Evolutionary conservation across 768 basidiomycete species (phyloP).

Genomic region (Suillus occidentalis): DNA sequence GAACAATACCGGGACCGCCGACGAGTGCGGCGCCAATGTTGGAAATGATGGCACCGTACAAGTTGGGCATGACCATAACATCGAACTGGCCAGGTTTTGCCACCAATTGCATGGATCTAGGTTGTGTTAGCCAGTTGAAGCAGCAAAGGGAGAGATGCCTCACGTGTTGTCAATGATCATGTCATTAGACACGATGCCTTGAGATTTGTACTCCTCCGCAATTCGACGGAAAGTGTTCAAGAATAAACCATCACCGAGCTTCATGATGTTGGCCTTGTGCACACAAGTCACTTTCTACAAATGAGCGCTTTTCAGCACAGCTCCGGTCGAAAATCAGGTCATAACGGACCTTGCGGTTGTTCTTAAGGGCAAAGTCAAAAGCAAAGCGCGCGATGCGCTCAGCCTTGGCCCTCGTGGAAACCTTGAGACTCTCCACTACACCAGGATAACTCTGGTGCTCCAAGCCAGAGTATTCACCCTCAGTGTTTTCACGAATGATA

Average conservation of each 20-base stretch:
- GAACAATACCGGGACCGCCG: constrained; percentile 96
- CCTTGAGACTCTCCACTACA: constrained; percentile 97
- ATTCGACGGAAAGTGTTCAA: constrained; percentile 96
- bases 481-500: constrained; percentile 99
- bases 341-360: constrained; percentile 82
- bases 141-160: constrained; percentile 20
- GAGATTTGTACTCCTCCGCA: constrained; percentile 93
- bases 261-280: constrained; percentile 99
- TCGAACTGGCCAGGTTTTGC: constrained; percentile 96
- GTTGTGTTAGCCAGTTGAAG: not conserved
- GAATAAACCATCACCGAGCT: constrained; percentile 98
- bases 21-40: constrained; percentile 99
- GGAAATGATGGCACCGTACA: constrained; percentile 96
- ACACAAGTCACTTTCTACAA: constrained; percentile 96
- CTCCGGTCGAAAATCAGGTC: not conserved
- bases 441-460: constrained; percentile 98
- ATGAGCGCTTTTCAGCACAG: constrained; percentile 8
- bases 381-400: constrained; percentile 97
- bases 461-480: constrained; percentile 98
- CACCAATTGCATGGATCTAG: constrained; percentile 98
- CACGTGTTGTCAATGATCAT: constrained; percentile 99
- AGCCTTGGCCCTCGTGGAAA: constrained; percentile 91
- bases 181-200: constrained; percentile 90
- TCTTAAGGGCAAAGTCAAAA: constrained; percentile 98
- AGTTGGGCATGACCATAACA: constrained; percentile 99